Percentiles rank a stretch among this genome's conserved stretches.
phyloP scores from a whole-genome alignment of 768 basidiomycete genomes.

The Lenzites betulinus region DNA sequence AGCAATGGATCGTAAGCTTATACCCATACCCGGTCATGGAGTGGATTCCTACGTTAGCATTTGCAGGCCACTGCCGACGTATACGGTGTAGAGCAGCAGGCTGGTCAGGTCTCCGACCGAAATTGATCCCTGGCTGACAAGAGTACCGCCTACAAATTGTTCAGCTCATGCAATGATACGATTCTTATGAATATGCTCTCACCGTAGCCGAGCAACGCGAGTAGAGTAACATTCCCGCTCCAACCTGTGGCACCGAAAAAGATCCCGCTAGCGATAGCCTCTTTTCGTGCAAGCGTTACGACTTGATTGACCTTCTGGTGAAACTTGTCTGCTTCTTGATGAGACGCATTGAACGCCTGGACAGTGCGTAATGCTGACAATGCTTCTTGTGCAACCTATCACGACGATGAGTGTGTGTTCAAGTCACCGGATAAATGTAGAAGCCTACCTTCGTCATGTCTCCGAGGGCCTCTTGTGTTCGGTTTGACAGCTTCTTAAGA shows the following conservation, averaged over 20 bases:
- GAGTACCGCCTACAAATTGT: constrained; percentile 69
- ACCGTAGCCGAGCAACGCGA: constrained; percentile 93
- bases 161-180: neutral
- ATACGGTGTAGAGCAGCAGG: constrained; percentile 87
- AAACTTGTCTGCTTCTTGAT: constrained; percentile 79
- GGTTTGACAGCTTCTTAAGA: constrained; percentile 85
- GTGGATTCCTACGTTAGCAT: constrained; percentile 64
- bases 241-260: constrained; percentile 93
- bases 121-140: constrained; percentile 86
- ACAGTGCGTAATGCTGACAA: constrained; percentile 86
- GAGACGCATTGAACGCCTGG: constrained; percentile 86
- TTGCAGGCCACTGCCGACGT: constrained; percentile 78
- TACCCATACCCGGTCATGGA: neutral
- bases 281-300: constrained; percentile 75
- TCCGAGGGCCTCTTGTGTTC: constrained; percentile 93
- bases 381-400: constrained; percentile 84
- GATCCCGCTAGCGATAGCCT: constrained; percentile 87
- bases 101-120: constrained; percentile 92
- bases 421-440: neutral
- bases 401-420: neutral
- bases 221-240: constrained; percentile 90
- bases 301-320: constrained; percentile 63
- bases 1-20: neutral
- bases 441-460: constrained; percentile 81
- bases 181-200: constrained; percentile 17